Conservation (phyloP, 495 filamentous ascomycete genomes). For the Penicillium roqueforti region DNA sequence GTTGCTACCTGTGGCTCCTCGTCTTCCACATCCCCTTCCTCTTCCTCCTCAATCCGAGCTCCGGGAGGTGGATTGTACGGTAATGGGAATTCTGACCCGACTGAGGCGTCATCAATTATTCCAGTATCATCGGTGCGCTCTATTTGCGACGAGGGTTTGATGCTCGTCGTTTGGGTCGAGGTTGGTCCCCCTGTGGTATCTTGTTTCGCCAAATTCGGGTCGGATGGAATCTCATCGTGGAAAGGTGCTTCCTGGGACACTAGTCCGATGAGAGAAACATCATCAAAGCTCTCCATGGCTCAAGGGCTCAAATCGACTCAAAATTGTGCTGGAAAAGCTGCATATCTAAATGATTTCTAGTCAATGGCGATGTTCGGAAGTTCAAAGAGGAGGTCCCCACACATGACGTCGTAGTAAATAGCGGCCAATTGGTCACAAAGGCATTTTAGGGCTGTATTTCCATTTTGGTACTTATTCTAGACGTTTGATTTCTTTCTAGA, state of each 20-base stretch:
- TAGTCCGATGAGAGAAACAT: constrained; percentile 26
- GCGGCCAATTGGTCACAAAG: neutral
- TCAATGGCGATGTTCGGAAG: constrained; percentile 1
- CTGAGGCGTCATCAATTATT: constrained; percentile 14
- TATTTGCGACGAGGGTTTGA: neutral
- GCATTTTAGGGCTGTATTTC: neutral
- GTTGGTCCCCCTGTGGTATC: constrained; percentile 9
- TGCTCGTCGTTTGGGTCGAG: neutral
- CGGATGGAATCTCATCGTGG: constrained; percentile 17
- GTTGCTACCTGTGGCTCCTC: constrained; percentile 43
- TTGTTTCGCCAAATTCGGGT: constrained; percentile 8
- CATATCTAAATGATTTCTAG: neutral
- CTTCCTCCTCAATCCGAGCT: constrained; percentile 26
- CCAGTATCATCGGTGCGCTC: constrained; percentile 10
- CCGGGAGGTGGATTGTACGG: constrained; percentile 25
- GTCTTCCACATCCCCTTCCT: constrained; percentile 33
- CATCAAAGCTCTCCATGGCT: constrained; percentile 41
- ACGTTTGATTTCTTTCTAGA: too few relatives aligned
- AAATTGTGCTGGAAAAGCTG: neutral
- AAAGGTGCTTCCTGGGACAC: constrained; percentile 14
- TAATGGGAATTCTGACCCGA: constrained; percentile 21
- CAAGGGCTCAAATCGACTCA: neutral
- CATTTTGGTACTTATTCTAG: too few relatives aligned
- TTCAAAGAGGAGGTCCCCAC: constrained; percentile 6
- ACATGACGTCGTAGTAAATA: constrained; percentile 8